Conservation (phyloP, 192 early-diverging fungal species). For the Pilaira anomala region DNA sequence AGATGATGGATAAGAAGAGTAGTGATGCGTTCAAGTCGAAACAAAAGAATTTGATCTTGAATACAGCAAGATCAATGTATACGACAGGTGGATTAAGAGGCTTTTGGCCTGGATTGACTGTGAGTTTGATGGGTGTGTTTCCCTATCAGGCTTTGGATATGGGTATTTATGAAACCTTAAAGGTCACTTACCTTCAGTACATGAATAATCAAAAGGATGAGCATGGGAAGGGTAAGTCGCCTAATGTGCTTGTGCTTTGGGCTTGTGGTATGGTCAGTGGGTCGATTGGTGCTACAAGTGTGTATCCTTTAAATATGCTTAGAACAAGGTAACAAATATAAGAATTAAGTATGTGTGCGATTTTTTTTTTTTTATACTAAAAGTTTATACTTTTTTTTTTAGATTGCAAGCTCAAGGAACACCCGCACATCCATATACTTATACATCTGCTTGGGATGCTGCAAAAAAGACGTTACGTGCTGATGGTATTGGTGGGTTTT, state of each 20-base stretch:
- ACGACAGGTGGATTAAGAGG: conserved; percentile 54
- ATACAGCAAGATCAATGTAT: conserved; percentile 59
- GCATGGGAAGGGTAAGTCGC: conserved; percentile 30
- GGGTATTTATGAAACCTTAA: conserved; percentile 68
- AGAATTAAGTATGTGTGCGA: background rate
- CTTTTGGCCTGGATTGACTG: conserved; percentile 52
- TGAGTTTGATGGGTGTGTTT: conserved; percentile 65
- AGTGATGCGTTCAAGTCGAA: background rate
- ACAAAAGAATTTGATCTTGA: conserved; percentile 36
- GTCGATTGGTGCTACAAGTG: conserved; percentile 60
- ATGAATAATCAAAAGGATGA: conserved; percentile 33
- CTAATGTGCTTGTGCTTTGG: conserved; percentile 52
- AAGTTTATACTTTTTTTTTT: background rate
- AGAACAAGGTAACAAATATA: conserved; percentile 59
- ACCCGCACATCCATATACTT: conserved; percentile 64
- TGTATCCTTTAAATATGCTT: conserved; percentile 73
- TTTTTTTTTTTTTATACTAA: background rate
- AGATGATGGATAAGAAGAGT: background rate
- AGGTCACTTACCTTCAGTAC: conserved; percentile 52
- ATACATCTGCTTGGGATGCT: conserved; percentile 61
- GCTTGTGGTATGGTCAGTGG: conserved; percentile 67
- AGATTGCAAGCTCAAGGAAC: conserved; percentile 82
- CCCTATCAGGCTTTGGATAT: conserved; percentile 76
- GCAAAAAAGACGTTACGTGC: conserved; percentile 54
- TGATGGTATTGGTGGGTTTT: conserved; percentile 71